Evolutionary conservation across 371 early-diverging fungal genomes (phyloP), one percentile per base, ranked within the genome.

Genomic region (Mucor saturninus): DNA sequence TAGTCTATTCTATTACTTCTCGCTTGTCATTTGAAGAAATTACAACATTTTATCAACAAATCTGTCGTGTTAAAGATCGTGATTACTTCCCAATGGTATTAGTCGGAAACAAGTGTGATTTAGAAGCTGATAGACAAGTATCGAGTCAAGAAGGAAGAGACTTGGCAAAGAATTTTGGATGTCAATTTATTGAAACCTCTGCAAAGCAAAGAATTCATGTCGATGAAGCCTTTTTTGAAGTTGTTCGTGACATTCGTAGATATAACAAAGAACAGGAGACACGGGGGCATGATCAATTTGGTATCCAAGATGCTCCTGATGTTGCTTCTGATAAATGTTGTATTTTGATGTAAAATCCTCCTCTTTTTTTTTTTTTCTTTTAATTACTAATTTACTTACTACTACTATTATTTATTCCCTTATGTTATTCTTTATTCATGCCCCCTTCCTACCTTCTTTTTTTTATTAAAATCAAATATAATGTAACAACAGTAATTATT

Each of bases 81-180:
- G 91, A 92, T 56, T 81, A 76, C 45, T 93, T 92, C 70, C 97
- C 97, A 10, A 90, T 96, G 59, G 89, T 95, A 48, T 75, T 99
- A 10, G 87, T 97, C 13, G 99, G 93, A 29, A 99, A 99, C 85
- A 99, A 99, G 79, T 92, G 89, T 59, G 98, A 98, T 83, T 74
- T 96, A 53, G 90, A 88, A 45, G 65, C 70, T 31, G 93, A 97
- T 54, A 79, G 96, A 54, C 87, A 87, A 43, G 72, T 74, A 3
- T 74, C 74, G 0, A 68, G 59, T 60, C 55, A 64, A 54, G 74
- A 74, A 52, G 74, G 74, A 3, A 58, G 49, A 46, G 74, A 74
- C 35, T 28, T 68, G 21, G 74, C 74, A 42, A 62, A 62, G 14
- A 57, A 49, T 11, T 74, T 65, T 38, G 69, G 74, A 0, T 71